phyloP scores from a whole-genome alignment of 495 filamentous ascomycete genomes.

The Talaromyces proteolyticus region DNA sequence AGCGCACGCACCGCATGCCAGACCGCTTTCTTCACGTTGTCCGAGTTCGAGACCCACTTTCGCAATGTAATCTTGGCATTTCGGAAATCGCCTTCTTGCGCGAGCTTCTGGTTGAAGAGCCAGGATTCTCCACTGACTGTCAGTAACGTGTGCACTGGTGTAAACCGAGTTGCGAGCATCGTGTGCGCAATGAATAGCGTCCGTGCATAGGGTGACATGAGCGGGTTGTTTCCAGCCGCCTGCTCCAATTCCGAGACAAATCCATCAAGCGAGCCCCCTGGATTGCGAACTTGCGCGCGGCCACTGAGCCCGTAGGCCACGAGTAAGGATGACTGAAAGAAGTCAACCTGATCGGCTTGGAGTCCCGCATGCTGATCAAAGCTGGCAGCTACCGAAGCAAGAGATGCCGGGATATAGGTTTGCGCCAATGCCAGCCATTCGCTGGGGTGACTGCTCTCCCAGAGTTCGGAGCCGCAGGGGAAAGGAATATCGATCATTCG shows the following conservation, averaged over 20 bases:
- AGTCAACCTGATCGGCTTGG: slow-evolving; percentile 5
- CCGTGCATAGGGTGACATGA: slow-evolving; percentile 1
- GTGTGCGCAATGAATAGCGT: slow-evolving; percentile 11
- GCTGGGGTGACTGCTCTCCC: slow-evolving; percentile 8
- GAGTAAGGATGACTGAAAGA: slow-evolving; percentile 10
- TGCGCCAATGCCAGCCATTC: slow-evolving; percentile 10
- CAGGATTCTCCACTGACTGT: slow-evolving; percentile 15
- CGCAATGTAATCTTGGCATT: slow-evolving; percentile 11
- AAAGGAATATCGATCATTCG: slow-evolving; percentile 10
- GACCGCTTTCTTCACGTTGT: slow-evolving; percentile 9
- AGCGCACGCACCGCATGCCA: slow-evolving; percentile 15
- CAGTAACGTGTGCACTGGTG: slow-evolving; percentile 12
- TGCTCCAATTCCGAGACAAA: neutral
- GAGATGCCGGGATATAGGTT: slow-evolving; percentile 2
- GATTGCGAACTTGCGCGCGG: neutral
- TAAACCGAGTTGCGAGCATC: slow-evolving; percentile 6
- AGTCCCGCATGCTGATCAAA: neutral
- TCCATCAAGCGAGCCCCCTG: neutral
- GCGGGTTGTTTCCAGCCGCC: neutral
- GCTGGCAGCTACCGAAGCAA: slow-evolving; percentile 1
- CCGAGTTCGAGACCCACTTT: slow-evolving; percentile 10
- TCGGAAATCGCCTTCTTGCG: slow-evolving; percentile 9
- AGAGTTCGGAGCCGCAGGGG: slow-evolving; percentile 10
- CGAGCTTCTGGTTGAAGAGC: slow-evolving; percentile 17
- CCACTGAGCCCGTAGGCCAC: slow-evolving; percentile 5